Percentiles rank a stretch among this genome's conserved stretches.
Evolutionary conservation across 2,329 filamentous ascomycete species (phyloP).

Genomic region (Pseudogymnoascus sp.): DNA sequence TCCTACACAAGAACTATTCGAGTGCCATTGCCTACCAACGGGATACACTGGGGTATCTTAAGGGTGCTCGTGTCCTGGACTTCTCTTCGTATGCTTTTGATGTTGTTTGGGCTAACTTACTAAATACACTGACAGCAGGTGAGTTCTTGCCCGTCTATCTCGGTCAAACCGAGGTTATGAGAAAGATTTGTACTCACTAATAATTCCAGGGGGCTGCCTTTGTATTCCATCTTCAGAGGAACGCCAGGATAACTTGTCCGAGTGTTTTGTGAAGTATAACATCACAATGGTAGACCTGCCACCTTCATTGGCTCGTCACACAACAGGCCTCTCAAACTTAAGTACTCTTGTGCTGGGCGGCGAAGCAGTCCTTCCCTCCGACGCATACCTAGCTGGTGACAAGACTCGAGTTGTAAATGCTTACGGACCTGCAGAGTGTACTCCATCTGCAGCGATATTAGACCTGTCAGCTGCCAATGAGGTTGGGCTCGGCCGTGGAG

Average conservation of each 20-base stretch:
- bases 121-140: slow-evolving; percentile 12
- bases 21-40: background rate
- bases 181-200: background rate
- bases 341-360: slow-evolving; percentile 15
- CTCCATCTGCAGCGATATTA: background rate
- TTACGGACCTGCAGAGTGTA: slow-evolving; percentile 18
- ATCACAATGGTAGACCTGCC: slow-evolving; percentile 16
- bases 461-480: background rate
- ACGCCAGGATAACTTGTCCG: slow-evolving; percentile 13
- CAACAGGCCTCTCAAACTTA: slow-evolving; percentile 12
- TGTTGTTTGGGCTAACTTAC: slow-evolving; percentile 13
- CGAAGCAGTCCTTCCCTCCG: slow-evolving; percentile 9
- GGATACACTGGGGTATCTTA: background rate
- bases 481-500: background rate
- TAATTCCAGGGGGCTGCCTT: slow-evolving; percentile 11
- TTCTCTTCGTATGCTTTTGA: slow-evolving; percentile 16
- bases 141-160: background rate
- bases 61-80: slow-evolving; percentile 9
- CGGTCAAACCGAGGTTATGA: background rate
- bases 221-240: slow-evolving; percentile 18
- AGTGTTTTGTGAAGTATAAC: slow-evolving; percentile 12
- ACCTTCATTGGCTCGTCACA: slow-evolving; percentile 12
- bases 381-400: slow-evolving; percentile 10
- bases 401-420: slow-evolving; percentile 12
- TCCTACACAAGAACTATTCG: slow-evolving; percentile 5